phyloP scores from a whole-genome alignment of 805 yeast genomes.

The Pichia phayaonensis region DNA sequence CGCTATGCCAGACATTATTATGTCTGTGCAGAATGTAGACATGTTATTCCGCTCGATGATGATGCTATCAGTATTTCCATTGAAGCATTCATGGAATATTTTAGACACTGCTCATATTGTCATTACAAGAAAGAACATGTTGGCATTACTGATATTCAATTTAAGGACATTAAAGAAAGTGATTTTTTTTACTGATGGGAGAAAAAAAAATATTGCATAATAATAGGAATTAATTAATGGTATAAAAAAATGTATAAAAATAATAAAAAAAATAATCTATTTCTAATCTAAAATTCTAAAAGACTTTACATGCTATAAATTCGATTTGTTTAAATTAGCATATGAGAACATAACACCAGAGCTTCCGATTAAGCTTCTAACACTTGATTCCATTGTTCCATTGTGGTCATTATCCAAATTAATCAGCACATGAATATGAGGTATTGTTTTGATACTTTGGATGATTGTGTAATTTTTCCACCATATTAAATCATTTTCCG shows the following conservation, averaged over 20 bases:
- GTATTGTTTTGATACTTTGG: constrained; percentile 59
- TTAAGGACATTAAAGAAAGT: neutral
- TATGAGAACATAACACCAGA: constrained; percentile 10
- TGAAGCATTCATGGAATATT: neutral
- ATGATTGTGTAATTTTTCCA: constrained; percentile 64
- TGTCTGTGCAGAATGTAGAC: neutral
- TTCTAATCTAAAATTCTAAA: neutral
- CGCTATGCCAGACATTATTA: neutral
- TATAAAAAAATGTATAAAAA: neutral
- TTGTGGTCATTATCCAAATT: constrained; percentile 23
- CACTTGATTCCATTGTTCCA: neutral
- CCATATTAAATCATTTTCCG: constrained; percentile 44
- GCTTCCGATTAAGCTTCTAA: constrained; percentile 3
- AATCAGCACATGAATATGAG: constrained; percentile 64
- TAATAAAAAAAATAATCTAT: neutral
- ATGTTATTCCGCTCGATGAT: neutral
- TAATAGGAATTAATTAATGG: neutral
- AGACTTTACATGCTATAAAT: constrained; percentile 2
- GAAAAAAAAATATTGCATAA: neutral
- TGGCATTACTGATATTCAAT: neutral
- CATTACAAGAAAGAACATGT: neutral
- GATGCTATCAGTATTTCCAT: neutral
- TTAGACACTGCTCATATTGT: neutral
- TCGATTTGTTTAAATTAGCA: neutral
- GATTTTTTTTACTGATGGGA: neutral